Percentiles rank a stretch among this genome's conserved stretches.
These are phyloP conservation scores for Chaetomium sp. DNA, from an alignment of 2,329 filamentous ascomycete genomes.

Conservation along the genomic window DNA sequence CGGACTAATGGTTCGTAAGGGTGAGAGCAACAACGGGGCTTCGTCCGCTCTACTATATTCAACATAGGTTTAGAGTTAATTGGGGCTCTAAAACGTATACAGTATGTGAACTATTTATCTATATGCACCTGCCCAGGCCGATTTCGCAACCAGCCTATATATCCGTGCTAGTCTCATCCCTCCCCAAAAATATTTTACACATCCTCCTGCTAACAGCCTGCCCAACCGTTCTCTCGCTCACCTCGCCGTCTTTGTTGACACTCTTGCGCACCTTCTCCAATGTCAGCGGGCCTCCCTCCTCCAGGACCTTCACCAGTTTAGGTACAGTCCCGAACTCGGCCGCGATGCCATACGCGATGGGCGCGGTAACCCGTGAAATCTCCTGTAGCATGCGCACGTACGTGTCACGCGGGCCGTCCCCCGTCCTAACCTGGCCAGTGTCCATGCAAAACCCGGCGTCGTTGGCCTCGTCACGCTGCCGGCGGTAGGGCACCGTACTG, in stretches of 20 bases:
- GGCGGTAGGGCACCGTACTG: slow-evolving; percentile 72
- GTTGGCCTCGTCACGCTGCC: slow-evolving; percentile 50
- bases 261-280: slow-evolving; percentile 64
- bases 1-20: no score
- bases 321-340: slow-evolving; percentile 61
- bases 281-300: slow-evolving; percentile 58
- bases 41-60: no score
- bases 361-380: slow-evolving; percentile 69
- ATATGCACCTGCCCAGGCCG: not conserved
- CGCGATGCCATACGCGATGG: slow-evolving; percentile 70
- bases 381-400: slow-evolving; percentile 77
- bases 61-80: not conserved
- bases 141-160: slow-evolving; percentile 42
- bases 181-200: slow-evolving; percentile 61
- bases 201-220: slow-evolving; percentile 61
- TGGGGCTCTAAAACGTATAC: not conserved
- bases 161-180: slow-evolving; percentile 58
- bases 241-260: slow-evolving; percentile 59
- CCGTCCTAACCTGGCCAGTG: slow-evolving; percentile 71
- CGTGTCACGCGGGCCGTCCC: slow-evolving; percentile 65
- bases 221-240: slow-evolving; percentile 58
- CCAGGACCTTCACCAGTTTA: slow-evolving; percentile 61
- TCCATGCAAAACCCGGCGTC: slow-evolving; percentile 76
- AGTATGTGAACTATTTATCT: not conserved
- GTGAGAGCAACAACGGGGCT: no score